phyloP scores from a whole-genome alignment of 148 eudicot genomes.

The Agrostemma githago region DNA sequence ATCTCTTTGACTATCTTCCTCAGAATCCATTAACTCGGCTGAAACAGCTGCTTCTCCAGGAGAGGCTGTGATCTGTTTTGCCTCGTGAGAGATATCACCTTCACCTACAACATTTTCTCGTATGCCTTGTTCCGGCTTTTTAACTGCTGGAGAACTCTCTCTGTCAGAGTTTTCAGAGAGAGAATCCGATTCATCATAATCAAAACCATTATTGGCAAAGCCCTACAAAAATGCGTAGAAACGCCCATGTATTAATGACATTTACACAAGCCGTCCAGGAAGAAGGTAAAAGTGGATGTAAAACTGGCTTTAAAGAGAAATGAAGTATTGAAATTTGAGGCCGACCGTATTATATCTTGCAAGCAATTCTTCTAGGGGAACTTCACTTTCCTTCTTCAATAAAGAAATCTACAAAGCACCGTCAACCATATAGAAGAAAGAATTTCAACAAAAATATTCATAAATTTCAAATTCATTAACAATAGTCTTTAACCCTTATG shows the following conservation, averaged over 20 bases:
- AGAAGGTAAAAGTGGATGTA: background rate
- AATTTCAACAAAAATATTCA: background rate
- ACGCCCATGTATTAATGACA: background rate
- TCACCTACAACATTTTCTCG: conserved; percentile 27
- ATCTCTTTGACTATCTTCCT: conserved; percentile 61
- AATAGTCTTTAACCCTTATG: background rate
- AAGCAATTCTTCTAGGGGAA: conserved; percentile 78
- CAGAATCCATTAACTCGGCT: conserved; percentile 27
- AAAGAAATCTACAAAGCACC: conserved; percentile 61
- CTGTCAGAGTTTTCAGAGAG: conserved; percentile 51
- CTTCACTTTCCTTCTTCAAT: conserved; percentile 82
- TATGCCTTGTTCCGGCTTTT: conserved; percentile 32
- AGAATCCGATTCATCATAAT: conserved; percentile 44
- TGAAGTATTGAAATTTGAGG: background rate
- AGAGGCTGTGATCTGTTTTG: conserved; percentile 24
- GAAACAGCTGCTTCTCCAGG: conserved; percentile 34
- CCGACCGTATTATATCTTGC: conserved; percentile 79
- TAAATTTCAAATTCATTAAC: conserved; percentile 2
- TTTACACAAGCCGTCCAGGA: background rate
- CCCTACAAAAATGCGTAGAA: conserved; percentile 32
- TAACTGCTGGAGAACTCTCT: conserved; percentile 32
- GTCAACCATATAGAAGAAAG: conserved; percentile 6
- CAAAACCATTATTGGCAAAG: conserved; percentile 31
- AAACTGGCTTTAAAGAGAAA: background rate
- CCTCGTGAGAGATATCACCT: conserved; percentile 32